These are phyloP conservation scores for Trypanosoma rangeli DNA, from an alignment of 208 protist species.

Conservation along the genomic window DNA sequence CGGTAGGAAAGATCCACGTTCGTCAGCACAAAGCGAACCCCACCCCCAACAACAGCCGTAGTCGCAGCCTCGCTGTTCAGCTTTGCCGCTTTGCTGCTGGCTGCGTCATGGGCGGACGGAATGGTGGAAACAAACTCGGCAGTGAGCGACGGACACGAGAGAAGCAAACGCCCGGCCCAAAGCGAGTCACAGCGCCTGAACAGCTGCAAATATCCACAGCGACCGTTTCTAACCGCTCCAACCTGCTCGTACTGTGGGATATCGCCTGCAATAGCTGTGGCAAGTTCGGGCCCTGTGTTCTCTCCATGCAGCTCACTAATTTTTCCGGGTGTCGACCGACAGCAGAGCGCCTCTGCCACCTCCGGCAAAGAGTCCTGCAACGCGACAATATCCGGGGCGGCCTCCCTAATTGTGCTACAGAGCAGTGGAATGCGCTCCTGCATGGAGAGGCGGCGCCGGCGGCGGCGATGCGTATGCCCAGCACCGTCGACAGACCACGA, in stretches of 20 bases:
- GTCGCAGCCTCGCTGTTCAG: not conserved
- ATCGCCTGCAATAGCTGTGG: not conserved
- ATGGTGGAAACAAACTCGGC: slow-evolving; percentile 55
- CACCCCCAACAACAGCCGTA: not conserved
- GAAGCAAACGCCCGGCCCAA: slow-evolving; percentile 51
- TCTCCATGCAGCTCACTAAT: not conserved
- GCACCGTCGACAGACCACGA: slow-evolving; percentile 76
- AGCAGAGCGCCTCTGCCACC: slow-evolving; percentile 43
- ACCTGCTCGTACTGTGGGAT: slow-evolving; percentile 48
- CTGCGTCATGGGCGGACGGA: no score
- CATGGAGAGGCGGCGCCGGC: slow-evolving; percentile 49
- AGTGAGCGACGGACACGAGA: slow-evolving; percentile 44
- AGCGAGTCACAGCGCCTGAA: slow-evolving; percentile 44
- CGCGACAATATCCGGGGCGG: slow-evolving; percentile 70
- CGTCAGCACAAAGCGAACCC: slow-evolving; percentile 37
- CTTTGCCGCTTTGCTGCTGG: no score
- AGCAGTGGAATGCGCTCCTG: slow-evolving; percentile 50
- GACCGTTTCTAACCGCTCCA: slow-evolving; percentile 63
- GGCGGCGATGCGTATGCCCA: slow-evolving; percentile 48
- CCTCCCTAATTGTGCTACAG: slow-evolving; percentile 39
- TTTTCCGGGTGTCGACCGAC: not conserved
- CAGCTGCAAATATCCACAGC: slow-evolving; percentile 68
- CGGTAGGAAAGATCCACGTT: slow-evolving; percentile 80
- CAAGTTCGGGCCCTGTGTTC: no score
- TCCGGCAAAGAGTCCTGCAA: slow-evolving; percentile 71